Percentiles rank a stretch among this genome's conserved stretches.
These are phyloP conservation scores for Hymenoscyphus fraxineus DNA, from an alignment of 2,329 filamentous ascomycete species.

Conservation along the genomic window DNA sequence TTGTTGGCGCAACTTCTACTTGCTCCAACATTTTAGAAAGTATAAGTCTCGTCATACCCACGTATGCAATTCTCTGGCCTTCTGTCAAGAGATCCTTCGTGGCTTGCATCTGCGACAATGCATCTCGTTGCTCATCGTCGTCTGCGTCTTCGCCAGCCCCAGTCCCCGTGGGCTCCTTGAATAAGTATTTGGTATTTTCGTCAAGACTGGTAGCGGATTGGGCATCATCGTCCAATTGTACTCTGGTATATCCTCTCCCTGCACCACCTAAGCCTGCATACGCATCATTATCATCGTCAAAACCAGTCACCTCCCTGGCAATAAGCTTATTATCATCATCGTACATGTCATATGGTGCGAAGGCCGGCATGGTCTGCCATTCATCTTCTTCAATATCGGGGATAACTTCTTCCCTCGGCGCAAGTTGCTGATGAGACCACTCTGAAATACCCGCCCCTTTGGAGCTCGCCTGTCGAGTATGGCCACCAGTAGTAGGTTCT, in stretches of 20 bases:
- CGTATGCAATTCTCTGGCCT: constrained; percentile 92
- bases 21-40: constrained; percentile 74
- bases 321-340: constrained; percentile 88
- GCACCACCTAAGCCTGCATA: constrained; percentile 82
- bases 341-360: constrained; percentile 90
- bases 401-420: constrained; percentile 51
- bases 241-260: constrained; percentile 90
- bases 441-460: constrained; percentile 54
- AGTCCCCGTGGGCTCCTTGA: constrained; percentile 65
- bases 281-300: constrained; percentile 62
- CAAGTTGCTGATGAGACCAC: constrained; percentile 84
- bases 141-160: constrained; percentile 60
- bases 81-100: constrained; percentile 95
- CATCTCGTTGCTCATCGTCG: constrained; percentile 81
- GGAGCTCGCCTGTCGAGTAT: constrained; percentile 24
- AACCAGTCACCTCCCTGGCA: constrained; percentile 71
- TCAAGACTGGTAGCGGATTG: constrained; percentile 94
- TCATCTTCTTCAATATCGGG: constrained; percentile 58
- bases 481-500: constrained; percentile 12
- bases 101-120: constrained; percentile 85
- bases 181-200: constrained; percentile 93
- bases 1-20: constrained; percentile 53
- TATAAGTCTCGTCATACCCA: constrained; percentile 79
- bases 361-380: constrained; percentile 94
- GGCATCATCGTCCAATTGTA: constrained; percentile 92